phyloP scores from a whole-genome alignment of 768 basidiomycete genomes.

The Hemileccinum impolitum region DNA sequence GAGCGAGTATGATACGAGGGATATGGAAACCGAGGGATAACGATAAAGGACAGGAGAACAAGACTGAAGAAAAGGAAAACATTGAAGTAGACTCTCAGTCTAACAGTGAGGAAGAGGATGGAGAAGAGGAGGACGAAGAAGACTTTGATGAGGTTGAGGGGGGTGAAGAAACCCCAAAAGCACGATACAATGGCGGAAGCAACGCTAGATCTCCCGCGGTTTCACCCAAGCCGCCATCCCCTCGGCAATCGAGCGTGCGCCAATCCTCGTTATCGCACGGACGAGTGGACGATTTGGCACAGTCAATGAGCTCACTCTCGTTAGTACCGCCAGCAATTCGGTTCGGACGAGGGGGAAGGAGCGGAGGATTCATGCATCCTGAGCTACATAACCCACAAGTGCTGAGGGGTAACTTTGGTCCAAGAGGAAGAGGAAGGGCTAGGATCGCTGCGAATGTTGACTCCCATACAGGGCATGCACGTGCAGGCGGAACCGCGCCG shows the following conservation, averaged over 20 bases:
- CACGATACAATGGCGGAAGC: slow-evolving; percentile 14
- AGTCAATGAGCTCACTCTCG: slow-evolving; percentile 45
- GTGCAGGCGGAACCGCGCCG: slow-evolving; percentile 1
- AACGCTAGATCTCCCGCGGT: slow-evolving; percentile 18
- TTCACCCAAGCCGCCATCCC: slow-evolving; percentile 17
- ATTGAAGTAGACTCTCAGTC: slow-evolving; percentile 25
- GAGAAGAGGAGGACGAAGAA: slow-evolving; percentile 13
- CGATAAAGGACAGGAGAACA: slow-evolving; percentile 11
- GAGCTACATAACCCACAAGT: slow-evolving; percentile 33
- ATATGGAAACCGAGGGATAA: slow-evolving; percentile 58
- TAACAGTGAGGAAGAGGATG: slow-evolving; percentile 15
- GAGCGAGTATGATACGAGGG: slow-evolving; percentile 72
- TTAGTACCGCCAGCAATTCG: slow-evolving; percentile 68
- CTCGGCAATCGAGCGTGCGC: slow-evolving; percentile 19
- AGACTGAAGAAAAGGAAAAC: slow-evolving; percentile 10
- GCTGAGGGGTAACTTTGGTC: slow-evolving; percentile 23
- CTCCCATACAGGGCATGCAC: slow-evolving; percentile 11
- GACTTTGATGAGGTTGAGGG: slow-evolving; percentile 21
- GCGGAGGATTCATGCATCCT: slow-evolving; percentile 45
- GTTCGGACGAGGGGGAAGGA: slow-evolving; percentile 69
- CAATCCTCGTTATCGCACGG: slow-evolving; percentile 16
- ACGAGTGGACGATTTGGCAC: slow-evolving; percentile 46
- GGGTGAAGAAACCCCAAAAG: slow-evolving; percentile 28
- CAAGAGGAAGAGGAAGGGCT: slow-evolving; percentile 31
- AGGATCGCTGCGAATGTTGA: slow-evolving; percentile 25